These are phyloP conservation scores for Termitomyces sp. DNA, from an alignment of 768 basidiomycete species.

Conservation along the genomic window DNA sequence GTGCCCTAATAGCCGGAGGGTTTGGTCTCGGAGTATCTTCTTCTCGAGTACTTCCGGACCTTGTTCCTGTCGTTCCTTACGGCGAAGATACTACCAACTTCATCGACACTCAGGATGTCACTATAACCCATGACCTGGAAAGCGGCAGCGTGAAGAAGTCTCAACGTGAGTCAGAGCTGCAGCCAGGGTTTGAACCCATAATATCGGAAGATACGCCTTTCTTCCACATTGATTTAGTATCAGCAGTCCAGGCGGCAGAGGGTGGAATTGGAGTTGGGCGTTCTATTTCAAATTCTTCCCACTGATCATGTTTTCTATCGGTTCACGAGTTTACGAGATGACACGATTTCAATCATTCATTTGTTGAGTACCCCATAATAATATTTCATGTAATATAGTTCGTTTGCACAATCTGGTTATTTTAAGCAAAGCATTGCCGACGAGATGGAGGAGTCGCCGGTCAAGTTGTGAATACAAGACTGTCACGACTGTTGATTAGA, in stretches of 20 bases:
- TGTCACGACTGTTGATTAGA: no score
- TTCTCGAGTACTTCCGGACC: conserved; percentile 44
- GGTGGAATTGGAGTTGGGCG: conserved; percentile 29
- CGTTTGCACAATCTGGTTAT: not conserved
- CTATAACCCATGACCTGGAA: conserved; percentile 26
- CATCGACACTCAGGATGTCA: conserved; percentile 18
- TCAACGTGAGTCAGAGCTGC: conserved; percentile 7
- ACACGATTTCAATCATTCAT: not conserved
- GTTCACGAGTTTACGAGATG: not conserved
- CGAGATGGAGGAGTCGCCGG: not conserved
- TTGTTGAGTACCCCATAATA: not conserved
- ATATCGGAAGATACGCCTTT: conserved; percentile 60
- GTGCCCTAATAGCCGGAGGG: conserved; percentile 83
- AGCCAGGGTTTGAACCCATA: conserved; percentile 31
- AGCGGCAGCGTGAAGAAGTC: conserved; percentile 28
- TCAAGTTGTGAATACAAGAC: not conserved
- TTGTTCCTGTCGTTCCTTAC: conserved; percentile 75
- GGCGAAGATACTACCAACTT: conserved; percentile 30
- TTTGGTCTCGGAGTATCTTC: conserved; percentile 69
- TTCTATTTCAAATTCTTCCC: conserved; percentile 6
- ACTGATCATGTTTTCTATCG: not conserved
- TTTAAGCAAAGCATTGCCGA: not conserved
- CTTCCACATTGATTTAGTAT: conserved; percentile 86
- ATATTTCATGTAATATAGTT: conserved; percentile 4
- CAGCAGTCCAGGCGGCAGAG: conserved; percentile 70